A percentile compares a stretch with the other conserved stretches of the same genome.
Evolutionary conservation across 768 basidiomycete genomes (phyloP).

Genomic region (Leucogyrophana mollusca): DNA sequence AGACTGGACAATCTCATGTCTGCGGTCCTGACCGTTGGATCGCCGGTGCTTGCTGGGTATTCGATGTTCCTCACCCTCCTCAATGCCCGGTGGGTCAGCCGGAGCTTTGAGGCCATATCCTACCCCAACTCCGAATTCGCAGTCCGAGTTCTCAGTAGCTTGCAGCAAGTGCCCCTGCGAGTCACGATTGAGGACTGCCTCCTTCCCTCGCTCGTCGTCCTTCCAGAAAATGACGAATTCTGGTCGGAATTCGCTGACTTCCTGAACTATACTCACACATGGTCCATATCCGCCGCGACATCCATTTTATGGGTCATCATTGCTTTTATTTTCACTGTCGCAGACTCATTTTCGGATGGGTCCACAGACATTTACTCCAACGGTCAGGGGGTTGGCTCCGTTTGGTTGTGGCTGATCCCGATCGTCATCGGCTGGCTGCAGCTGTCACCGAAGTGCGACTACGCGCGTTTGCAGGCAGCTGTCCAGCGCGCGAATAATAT

Average conservation of each 20-base stretch:
- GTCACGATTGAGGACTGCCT: slow-evolving; percentile 21
- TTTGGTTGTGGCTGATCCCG: slow-evolving; percentile 38
- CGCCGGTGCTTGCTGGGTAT: slow-evolving; percentile 44
- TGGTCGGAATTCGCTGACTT: slow-evolving; percentile 29
- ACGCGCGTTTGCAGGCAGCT: slow-evolving; percentile 21
- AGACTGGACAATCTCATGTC: slow-evolving; percentile 42
- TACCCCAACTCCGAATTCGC: slow-evolving; percentile 23
- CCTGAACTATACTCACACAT: slow-evolving; percentile 34
- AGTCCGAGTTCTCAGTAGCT: slow-evolving; percentile 29
- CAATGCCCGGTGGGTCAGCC: slow-evolving; percentile 42
- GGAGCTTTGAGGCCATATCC: slow-evolving; percentile 24
- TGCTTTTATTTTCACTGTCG: slow-evolving; percentile 23
- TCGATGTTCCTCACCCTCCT: slow-evolving; percentile 43
- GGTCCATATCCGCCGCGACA: slow-evolving; percentile 32
- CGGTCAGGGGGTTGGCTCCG: slow-evolving; percentile 16
- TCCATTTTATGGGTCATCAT: slow-evolving; percentile 35
- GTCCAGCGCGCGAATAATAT: slow-evolving; percentile 26
- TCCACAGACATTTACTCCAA: neutral
- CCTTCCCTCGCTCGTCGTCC: slow-evolving; percentile 34
- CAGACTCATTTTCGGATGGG: slow-evolving; percentile 18
- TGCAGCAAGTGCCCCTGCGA: slow-evolving; percentile 36
- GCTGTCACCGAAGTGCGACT: slow-evolving; percentile 33
- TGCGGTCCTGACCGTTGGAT: slow-evolving; percentile 42
- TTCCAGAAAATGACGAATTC: slow-evolving; percentile 36
- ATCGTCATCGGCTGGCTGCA: slow-evolving; percentile 35